Conservation (phyloP, 768 basidiomycete genomes). For the Termitomyces sp. region DNA sequence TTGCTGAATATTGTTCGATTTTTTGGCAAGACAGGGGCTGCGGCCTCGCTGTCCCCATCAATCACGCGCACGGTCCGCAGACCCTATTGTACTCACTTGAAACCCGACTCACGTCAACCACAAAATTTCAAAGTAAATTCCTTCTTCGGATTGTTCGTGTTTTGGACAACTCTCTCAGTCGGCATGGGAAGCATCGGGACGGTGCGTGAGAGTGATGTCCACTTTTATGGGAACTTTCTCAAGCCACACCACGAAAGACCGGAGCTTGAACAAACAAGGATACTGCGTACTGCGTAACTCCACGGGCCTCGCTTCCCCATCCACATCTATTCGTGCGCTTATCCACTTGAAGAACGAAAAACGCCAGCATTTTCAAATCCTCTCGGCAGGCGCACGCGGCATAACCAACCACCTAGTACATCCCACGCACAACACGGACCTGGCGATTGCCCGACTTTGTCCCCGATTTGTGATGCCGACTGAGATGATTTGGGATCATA, state of each 20-base stretch:
- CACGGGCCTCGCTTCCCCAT: constrained; percentile 12
- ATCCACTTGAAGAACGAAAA: constrained; percentile 8
- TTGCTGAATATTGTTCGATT: neutral
- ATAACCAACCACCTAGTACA: neutral
- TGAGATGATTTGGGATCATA: neutral
- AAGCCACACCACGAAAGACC: constrained; percentile 13
- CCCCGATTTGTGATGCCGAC: neutral
- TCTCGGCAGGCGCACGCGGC: neutral
- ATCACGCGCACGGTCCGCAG: too few relatives aligned
- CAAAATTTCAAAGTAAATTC: constrained; percentile 3
- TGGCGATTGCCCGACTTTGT: neutral
- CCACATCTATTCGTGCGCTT: constrained; percentile 6
- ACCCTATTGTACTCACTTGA: constrained; percentile 1
- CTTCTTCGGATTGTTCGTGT: constrained; percentile 5
- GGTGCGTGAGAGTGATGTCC: constrained; percentile 10
- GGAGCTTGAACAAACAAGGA: constrained; percentile 13
- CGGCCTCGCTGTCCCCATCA: neutral
- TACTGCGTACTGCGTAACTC: constrained; percentile 1
- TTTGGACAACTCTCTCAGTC: constrained; percentile 3
- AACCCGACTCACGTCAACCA: constrained; percentile 8
- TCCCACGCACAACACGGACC: constrained; percentile 15
- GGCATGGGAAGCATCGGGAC: constrained; percentile 13
- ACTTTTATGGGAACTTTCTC: constrained; percentile 14
- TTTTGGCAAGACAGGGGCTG: neutral
- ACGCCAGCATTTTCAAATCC: constrained; percentile 1